Percentiles rank a stretch among this genome's conserved stretches.
These are phyloP conservation scores for Beauveria asiatica DNA, from an alignment of 2,329 filamentous ascomycete genomes.

Conservation along the genomic window DNA sequence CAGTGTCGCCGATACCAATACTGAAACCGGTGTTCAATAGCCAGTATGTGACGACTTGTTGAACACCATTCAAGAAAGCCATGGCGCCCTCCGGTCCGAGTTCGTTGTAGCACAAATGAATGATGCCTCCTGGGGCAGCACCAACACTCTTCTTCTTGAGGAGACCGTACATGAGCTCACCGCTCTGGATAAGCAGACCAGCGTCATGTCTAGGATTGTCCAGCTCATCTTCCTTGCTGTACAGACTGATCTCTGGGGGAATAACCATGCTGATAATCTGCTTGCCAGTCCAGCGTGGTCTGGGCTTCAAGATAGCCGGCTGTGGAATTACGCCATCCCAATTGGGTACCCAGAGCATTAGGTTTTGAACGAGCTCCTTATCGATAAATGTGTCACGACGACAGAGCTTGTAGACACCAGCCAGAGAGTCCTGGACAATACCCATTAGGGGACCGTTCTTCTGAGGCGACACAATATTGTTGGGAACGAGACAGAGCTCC, in stretches of 20 bases:
- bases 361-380: slow-evolving; percentile 90
- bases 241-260: slow-evolving; percentile 75
- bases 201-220: slow-evolving; percentile 62
- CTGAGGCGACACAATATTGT: slow-evolving; percentile 97
- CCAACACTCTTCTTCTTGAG: slow-evolving; percentile 92
- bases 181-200: slow-evolving; percentile 74
- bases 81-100: slow-evolving; percentile 79
- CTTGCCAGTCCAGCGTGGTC: slow-evolving; percentile 94
- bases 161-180: slow-evolving; percentile 83
- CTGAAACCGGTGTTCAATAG: slow-evolving; percentile 92
- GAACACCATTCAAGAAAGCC: slow-evolving; percentile 90
- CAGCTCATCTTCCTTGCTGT: slow-evolving; percentile 54
- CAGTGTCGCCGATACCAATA: slow-evolving; percentile 96
- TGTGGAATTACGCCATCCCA: slow-evolving; percentile 94
- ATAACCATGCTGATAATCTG: slow-evolving; percentile 93
- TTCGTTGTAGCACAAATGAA: slow-evolving; percentile 96
- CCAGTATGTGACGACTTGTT: slow-evolving; percentile 96
- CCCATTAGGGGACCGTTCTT: slow-evolving; percentile 97
- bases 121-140: slow-evolving; percentile 79
- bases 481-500: slow-evolving; percentile 92
- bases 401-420: slow-evolving; percentile 94
- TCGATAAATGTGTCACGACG: slow-evolving; percentile 85
- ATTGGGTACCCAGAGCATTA: slow-evolving; percentile 93
- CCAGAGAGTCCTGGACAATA: slow-evolving; percentile 96
- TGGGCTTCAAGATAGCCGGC: slow-evolving; percentile 88